Percentiles rank a stretch among this genome's conserved stretches.
Evolutionary conservation across 768 basidiomycete species (phyloP).

Genomic region (Tubosaeta sp.): DNA sequence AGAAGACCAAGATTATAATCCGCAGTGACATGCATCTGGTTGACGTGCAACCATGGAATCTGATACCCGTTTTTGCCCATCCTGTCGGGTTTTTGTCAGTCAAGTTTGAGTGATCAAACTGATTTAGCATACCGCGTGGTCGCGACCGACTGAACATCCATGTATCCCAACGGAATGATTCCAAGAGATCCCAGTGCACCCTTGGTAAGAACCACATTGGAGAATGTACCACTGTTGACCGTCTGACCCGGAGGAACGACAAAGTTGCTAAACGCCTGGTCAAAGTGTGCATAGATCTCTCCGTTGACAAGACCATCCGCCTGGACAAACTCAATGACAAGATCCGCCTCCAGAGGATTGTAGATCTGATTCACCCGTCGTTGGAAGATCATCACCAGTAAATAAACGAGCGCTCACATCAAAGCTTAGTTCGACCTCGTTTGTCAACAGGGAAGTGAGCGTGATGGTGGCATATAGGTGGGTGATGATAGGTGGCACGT

Average conservation of each 20-base stretch:
- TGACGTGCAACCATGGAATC: constrained; percentile 62
- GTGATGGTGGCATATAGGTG: constrained; percentile 53
- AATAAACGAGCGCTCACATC: constrained; percentile 37
- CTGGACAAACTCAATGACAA: constrained; percentile 56
- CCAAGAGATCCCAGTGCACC: constrained; percentile 53
- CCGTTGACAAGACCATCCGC: constrained; percentile 51
- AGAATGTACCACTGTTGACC: constrained; percentile 56
- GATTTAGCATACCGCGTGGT: constrained; percentile 35
- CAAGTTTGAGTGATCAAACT: neutral
- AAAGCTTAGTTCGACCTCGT: constrained; percentile 52
- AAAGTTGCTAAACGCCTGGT: constrained; percentile 50
- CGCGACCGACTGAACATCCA: constrained; percentile 50
- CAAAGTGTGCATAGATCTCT: constrained; percentile 54
- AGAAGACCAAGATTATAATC: constrained; percentile 32
- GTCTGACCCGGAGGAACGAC: constrained; percentile 54
- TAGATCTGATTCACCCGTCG: constrained; percentile 32
- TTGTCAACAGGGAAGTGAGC: constrained; percentile 43
- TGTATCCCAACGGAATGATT: constrained; percentile 49
- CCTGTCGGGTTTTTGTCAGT: constrained; percentile 12
- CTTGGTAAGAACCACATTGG: constrained; percentile 54
- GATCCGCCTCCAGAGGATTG: constrained; percentile 56
- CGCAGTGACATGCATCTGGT: constrained; percentile 51
- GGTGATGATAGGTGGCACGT: constrained; percentile 54
- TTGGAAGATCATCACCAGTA: neutral
- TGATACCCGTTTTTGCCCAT: constrained; percentile 54